Percentiles rank a stretch among this genome's conserved stretches.
These are phyloP conservation scores for Cystobasidium onofrii DNA, from an alignment of 768 basidiomycete species.

Conservation along the genomic window DNA sequence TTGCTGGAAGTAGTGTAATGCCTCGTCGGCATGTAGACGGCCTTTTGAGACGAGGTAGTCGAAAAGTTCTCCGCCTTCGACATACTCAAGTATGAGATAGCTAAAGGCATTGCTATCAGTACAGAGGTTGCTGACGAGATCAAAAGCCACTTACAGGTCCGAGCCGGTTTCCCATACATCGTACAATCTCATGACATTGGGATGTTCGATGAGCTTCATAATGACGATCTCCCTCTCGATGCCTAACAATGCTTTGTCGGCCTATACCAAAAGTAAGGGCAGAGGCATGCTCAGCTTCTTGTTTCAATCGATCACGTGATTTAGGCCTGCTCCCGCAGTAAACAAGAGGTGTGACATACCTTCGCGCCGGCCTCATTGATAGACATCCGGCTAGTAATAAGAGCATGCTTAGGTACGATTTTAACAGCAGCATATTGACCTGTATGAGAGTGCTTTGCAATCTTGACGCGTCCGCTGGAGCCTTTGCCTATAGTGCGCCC, in stretches of 20 bases:
- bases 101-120: conserved; percentile 35
- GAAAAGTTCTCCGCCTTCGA: conserved; percentile 91
- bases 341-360: not conserved
- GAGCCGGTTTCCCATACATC: conserved; percentile 89
- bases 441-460: conserved; percentile 75
- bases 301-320: not conserved
- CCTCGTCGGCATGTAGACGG: conserved; percentile 68
- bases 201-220: conserved; percentile 99
- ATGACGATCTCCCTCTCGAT: conserved; percentile 93
- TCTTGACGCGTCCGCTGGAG: conserved; percentile 81
- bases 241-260: conserved; percentile 62
- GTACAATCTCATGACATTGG: conserved; percentile 88
- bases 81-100: conserved; percentile 86
- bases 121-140: not conserved
- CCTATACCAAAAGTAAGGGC: conserved; percentile 44
- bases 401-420: conserved; percentile 75
- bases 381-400: conserved; percentile 56
- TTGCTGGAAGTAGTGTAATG: conserved; percentile 86
- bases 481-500: conserved; percentile 92
- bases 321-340: not conserved
- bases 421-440: conserved; percentile 92
- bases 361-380: conserved; percentile 41
- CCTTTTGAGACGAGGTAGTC: conserved; percentile 89
- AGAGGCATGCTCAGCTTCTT: not conserved
- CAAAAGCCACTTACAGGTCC: conserved; percentile 54